Base-by-base conservation (phyloP, 1,284 basidiomycete species). In the Athelia psychrophila region DNA sequence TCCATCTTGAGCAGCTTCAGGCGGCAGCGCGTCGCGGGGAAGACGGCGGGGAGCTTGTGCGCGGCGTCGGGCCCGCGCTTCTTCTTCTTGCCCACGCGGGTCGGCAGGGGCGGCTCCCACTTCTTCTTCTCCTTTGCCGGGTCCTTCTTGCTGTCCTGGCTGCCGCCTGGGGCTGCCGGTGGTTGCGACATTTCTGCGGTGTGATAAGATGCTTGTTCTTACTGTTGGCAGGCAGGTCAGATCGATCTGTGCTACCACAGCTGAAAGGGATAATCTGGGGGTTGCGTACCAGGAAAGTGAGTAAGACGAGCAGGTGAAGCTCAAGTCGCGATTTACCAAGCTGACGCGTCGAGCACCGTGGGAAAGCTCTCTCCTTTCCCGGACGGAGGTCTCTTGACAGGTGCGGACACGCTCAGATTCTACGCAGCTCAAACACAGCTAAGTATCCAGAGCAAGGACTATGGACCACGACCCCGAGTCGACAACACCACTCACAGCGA, bases 31-130 rank as follows among this genome's bases (percentile, higher is more conserved):
- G 95, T 98, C 42, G 92, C 97, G 15, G 96, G 96, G 69, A 83
- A 95, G 20, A 99, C 93, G 16, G 94, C 78, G 20, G 97, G 96
- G 4, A 99, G 86, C 67, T 97, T 97, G 46, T 90, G 90, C 1
- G 95, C 84, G 1, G 95, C 81, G 55, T 94, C 88, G 19, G 97
- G 96, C 22, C 97, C 97, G 57, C 86, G 84, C 75, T 83, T 88
- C 80, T 91, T 94, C 80, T 91, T 94, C 83, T 96, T 97, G 51
- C 97, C 97, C 32, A 98, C 93, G 53, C 95, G 90, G 33, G 97
- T 98, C 12, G 97, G 96, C 49, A 98, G 84, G 57, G 97, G 97
- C 12, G 97, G 95, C 71, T 99, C 97, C 95, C 96, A 99, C 76
- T 98, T 98, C 84, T 96, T 94, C 81, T 94, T 92, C 51, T 83